Evolutionary conservation across 768 basidiomycete genomes (phyloP).

Genomic region (Rhizopogon vinicolor): DNA sequence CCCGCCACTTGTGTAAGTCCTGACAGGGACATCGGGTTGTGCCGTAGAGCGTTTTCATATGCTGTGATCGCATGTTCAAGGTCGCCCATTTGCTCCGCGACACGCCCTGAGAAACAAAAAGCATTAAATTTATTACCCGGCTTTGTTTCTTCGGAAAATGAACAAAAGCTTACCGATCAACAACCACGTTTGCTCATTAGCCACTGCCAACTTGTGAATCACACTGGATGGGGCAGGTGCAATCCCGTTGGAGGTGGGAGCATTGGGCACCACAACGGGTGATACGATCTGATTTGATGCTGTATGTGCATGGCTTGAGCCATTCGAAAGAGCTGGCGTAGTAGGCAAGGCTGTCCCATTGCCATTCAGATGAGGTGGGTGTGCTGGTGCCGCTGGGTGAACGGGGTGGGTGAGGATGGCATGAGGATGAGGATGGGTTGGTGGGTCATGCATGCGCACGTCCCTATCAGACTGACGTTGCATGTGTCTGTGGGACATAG

Average conservation of each 20-base stretch:
- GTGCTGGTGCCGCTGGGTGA: constrained; percentile 22
- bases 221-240: constrained; percentile 31
- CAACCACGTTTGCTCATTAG: constrained; percentile 95
- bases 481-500: constrained; percentile 59
- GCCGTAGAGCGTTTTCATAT: constrained; percentile 93
- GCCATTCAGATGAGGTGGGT: constrained; percentile 53
- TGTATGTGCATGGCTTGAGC: constrained; percentile 32
- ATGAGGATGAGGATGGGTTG: constrained; percentile 38
- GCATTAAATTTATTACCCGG: constrained; percentile 12
- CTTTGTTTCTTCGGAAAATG: background rate
- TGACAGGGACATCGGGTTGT: constrained; percentile 87
- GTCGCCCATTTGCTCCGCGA: constrained; percentile 95
- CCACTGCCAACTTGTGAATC: constrained; percentile 73
- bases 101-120: constrained; percentile 59
- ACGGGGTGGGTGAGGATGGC: constrained; percentile 38
- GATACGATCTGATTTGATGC: constrained; percentile 38
- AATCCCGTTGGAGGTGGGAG: constrained; percentile 21
- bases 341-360: constrained; percentile 35
- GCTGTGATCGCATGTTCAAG: constrained; percentile 88
- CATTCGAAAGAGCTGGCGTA: constrained; percentile 44
- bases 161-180: constrained; percentile 65
- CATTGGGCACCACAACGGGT: constrained; percentile 39
- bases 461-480: constrained; percentile 59
- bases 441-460: constrained; percentile 58
- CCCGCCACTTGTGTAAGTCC: constrained; percentile 93